These are phyloP conservation scores for Zygosaccharomyces siamensis DNA, from an alignment of 805 yeast genomes.

Conservation along the genomic window DNA sequence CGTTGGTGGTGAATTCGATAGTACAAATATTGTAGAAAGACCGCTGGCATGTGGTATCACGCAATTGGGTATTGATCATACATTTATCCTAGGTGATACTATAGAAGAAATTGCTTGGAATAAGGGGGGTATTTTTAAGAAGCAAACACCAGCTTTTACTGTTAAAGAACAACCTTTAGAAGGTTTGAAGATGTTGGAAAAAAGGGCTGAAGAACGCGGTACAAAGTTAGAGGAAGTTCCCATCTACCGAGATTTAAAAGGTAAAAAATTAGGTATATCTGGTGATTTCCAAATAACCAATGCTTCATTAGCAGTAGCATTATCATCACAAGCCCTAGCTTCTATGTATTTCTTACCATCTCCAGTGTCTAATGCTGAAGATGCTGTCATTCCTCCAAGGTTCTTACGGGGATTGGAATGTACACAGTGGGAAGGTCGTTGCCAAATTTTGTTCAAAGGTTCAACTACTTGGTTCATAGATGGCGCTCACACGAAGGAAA, in stretches of 20 bases:
- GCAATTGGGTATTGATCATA: constrained; percentile 88
- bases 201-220: constrained; percentile 64
- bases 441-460: constrained; percentile 58
- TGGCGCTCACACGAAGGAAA: constrained; percentile 94
- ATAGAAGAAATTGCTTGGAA: constrained; percentile 92
- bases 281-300: constrained; percentile 83
- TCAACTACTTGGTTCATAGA: constrained; percentile 74
- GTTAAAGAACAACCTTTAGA: constrained; percentile 53
- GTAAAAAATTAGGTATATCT: constrained; percentile 58
- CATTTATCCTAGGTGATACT: constrained; percentile 78
- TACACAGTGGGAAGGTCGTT: constrained; percentile 93
- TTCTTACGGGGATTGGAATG: constrained; percentile 55
- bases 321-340: constrained; percentile 58
- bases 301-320: constrained; percentile 79
- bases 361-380: constrained; percentile 10
- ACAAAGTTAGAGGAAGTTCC: constrained; percentile 51
- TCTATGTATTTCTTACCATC: constrained; percentile 42
- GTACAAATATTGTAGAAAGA: constrained; percentile 78
- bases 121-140: constrained; percentile 88
- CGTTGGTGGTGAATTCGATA: constrained; percentile 95
- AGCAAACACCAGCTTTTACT: constrained; percentile 58
- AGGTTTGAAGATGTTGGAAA: constrained; percentile 51
- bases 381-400: constrained; percentile 40
- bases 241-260: constrained; percentile 36
- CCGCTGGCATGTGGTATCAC: constrained; percentile 87